Conservation (phyloP, 352 stramenopile genomes). For the Globisporangium nunn region DNA sequence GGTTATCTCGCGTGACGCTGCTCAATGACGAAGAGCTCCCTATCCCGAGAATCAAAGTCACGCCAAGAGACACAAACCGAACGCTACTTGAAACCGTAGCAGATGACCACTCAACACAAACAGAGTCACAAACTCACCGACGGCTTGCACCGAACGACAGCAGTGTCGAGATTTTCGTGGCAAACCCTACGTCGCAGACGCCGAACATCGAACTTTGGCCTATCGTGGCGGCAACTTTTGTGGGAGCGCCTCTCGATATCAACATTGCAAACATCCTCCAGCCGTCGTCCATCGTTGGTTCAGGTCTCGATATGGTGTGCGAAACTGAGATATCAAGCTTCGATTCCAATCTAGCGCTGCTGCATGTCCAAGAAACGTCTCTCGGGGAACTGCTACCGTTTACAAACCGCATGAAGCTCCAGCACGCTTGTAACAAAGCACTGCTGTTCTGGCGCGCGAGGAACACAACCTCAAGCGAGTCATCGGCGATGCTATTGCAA, state of each 20-base stretch:
- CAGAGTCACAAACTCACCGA: not conserved
- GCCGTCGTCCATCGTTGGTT: not conserved
- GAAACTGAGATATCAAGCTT: slow-evolving; percentile 8
- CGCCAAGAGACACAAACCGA: not conserved
- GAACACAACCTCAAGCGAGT: not conserved
- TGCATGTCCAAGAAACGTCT: not conserved
- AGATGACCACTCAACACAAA: not conserved
- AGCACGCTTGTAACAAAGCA: slow-evolving; percentile 5
- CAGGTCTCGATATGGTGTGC: not conserved
- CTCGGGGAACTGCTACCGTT: not conserved
- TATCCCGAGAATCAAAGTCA: not conserved
- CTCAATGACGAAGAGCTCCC: not conserved
- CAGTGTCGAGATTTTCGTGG: not conserved
- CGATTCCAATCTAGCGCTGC: not conserved
- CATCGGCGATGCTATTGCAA: slow-evolving; percentile 3
- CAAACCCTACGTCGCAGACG: not conserved
- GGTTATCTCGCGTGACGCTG: not conserved
- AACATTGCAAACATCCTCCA: slow-evolving; percentile 3
- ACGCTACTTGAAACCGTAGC: not conserved
- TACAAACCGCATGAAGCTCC: not conserved
- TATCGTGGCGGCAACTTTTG: not conserved
- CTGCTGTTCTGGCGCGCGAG: not conserved
- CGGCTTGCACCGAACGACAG: not conserved
- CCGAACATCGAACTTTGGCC: slow-evolving; percentile 4
- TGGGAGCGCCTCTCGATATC: not conserved